Conservation (phyloP, 352 stramenopile genomes). For the Pythium insidiosum region DNA sequence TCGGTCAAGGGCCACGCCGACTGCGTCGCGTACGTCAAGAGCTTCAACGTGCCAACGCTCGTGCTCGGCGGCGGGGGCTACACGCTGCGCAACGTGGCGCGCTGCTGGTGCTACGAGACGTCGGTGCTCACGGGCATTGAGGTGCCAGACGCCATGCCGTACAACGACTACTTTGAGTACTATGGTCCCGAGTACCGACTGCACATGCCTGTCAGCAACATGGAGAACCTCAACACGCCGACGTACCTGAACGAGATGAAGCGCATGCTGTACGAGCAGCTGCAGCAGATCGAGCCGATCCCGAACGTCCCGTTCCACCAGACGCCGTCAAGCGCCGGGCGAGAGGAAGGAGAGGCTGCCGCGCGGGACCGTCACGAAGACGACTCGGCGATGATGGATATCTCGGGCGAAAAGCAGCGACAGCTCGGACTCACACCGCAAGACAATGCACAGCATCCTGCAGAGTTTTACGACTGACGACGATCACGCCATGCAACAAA, state of each 20-base stretch:
- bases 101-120: conserved; percentile 93
- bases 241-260: conserved; percentile 89
- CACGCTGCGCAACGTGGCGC: conserved; percentile 96
- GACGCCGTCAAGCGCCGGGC: conserved; percentile 42
- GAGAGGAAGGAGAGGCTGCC: conserved; percentile 38
- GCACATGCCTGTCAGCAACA: conserved; percentile 94
- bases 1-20: conserved; percentile 96
- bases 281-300: conserved; percentile 93
- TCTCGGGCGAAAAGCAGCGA: conserved; percentile 51
- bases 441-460: conserved; percentile 44
- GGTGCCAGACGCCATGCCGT: conserved; percentile 94
- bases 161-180: conserved; percentile 99
- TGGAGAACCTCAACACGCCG: conserved; percentile 96
- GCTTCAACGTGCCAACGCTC: conserved; percentile 95
- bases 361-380: conserved; percentile 52
- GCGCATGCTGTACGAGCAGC: conserved; percentile 90
- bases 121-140: conserved; percentile 91
- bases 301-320: conserved; percentile 95
- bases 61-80: conserved; percentile 97
- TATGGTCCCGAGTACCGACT: conserved; percentile 97
- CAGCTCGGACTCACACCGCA: conserved; percentile 40
- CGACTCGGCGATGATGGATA: conserved; percentile 55
- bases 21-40: conserved; percentile 95
- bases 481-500: too few species aligned
- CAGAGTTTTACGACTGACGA: conserved; percentile 84